These are phyloP conservation scores for Boletus patriciae DNA, from an alignment of 768 basidiomycete genomes.

Conservation along the genomic window DNA sequence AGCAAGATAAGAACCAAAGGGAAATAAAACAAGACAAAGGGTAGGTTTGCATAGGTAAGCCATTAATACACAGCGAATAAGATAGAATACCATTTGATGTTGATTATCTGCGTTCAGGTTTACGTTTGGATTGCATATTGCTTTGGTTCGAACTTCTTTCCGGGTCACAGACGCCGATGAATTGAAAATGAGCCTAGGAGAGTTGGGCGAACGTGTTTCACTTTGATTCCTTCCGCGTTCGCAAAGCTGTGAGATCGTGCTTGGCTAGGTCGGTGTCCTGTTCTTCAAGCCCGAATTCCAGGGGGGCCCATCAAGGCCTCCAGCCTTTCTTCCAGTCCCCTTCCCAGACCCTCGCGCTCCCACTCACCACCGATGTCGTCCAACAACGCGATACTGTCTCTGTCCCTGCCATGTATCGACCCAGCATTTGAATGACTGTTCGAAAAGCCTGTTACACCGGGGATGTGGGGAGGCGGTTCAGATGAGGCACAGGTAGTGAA, in stretches of 20 bases:
- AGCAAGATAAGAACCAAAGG: conserved; percentile 2
- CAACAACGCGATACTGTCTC: conserved; percentile 45
- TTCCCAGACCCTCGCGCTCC: conserved; percentile 82
- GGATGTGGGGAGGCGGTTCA: conserved; percentile 75
- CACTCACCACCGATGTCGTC: conserved; percentile 82
- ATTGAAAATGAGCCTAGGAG: background rate
- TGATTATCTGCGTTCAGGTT: conserved; percentile 19
- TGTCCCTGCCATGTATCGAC: conserved; percentile 32
- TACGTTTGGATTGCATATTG: conserved; percentile 5
- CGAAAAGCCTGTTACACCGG: conserved; percentile 51
- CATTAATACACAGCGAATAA: conserved; percentile 29
- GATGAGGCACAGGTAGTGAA: conserved; percentile 62
- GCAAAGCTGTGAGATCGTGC: background rate
- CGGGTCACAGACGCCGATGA: background rate
- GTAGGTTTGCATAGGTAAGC: conserved; percentile 23
- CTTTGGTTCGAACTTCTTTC: conserved; percentile 1
- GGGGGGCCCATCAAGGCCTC: conserved; percentile 51
- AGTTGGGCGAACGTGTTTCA: background rate
- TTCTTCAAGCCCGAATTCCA: conserved; percentile 23
- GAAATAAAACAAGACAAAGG: background rate
- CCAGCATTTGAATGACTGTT: conserved; percentile 29
- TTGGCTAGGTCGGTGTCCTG: background rate
- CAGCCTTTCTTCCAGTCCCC: conserved; percentile 78
- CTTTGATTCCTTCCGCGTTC: conserved; percentile 1
- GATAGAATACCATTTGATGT: conserved; percentile 22